Evolutionary conservation across 2,329 filamentous ascomycete genomes (phyloP), one percentile per base, ranked within the genome.

Genomic region (Teratosphaeria pseudoeucalypti): DNA sequence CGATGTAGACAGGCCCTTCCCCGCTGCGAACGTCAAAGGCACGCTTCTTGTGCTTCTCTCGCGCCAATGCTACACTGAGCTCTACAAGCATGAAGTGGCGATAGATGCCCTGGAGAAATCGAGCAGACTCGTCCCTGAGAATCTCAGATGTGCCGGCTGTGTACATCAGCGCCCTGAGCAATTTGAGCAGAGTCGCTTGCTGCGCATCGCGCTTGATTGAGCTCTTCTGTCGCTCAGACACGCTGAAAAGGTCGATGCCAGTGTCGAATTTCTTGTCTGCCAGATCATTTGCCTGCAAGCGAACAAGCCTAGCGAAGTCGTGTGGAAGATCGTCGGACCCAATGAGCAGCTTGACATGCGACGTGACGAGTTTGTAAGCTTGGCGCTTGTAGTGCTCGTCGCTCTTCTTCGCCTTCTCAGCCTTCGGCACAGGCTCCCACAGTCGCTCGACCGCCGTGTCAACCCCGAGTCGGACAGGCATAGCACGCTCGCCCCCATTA

Each of bases 301-400:
- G 87, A 54, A 99, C 82, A 9, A 95, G 79, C 53, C 89, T 84
- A 3, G 90, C 85, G 63, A 97, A 83, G 64, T 99, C 92, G 7
- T 99, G 94, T 0, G 92, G 92, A 12, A 97, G 78, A 67, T 82
- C 87, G 69, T 99, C 94, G 62, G 85, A 85, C 3, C 94, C 94
- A 60, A 99, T 88, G 58, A 92, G 85, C 34, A 99, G 79, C 76
- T 97, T 99, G 57, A 96, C 79, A 68, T 97, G 92, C 0, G 91
- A 83, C 65, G 88, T 90, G 68, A 99, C 85, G 67, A 97, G 81
- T 62, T 91, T 86, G 65, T 96, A 85, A 0, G 95, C 90, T 74
- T 99, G 91, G 70, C 89, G 88, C 76, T 97, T 97, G 78, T 99
- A 96, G 72, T 89, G 94, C 0, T 79, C 78, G 68, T 97, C 92